Percentiles rank a stretch among this genome's conserved stretches.
Evolutionary conservation across 257 asterid species (phyloP).

Genomic region (Salvia splendens): DNA sequence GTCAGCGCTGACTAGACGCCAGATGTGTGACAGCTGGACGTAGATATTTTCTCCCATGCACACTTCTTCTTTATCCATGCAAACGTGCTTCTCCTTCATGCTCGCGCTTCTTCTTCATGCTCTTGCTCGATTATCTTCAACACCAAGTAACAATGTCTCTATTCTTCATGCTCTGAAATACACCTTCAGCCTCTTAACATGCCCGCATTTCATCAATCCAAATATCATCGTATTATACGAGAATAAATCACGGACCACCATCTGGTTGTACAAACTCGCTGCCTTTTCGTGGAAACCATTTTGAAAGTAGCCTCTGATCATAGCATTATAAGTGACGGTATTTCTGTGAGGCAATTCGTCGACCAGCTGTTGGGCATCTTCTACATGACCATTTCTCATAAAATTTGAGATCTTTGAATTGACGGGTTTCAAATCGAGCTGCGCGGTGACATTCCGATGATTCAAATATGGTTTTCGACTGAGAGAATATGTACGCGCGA

Average conservation of each 20-base stretch:
- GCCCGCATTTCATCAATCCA: constrained; percentile 57
- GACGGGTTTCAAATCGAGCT: constrained; percentile 45
- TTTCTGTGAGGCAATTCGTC: constrained; percentile 55
- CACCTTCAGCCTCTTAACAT: constrained; percentile 61
- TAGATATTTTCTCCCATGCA: too few relatives aligned
- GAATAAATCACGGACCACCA: constrained; percentile 59
- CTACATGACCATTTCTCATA: constrained; percentile 59
- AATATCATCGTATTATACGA: constrained; percentile 59
- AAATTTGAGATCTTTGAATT: constrained; percentile 55
- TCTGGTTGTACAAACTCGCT: constrained; percentile 38
- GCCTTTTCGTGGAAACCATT: constrained; percentile 50
- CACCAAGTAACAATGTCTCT: constrained; percentile 59
- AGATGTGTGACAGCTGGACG: too few relatives aligned
- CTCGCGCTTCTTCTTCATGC: too few relatives aligned
- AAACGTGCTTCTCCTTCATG: too few relatives aligned
- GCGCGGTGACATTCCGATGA: constrained; percentile 26
- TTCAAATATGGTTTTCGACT: constrained; percentile 21
- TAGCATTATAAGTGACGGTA: constrained; percentile 60
- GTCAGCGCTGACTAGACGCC: too few relatives aligned
- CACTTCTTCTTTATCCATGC: too few relatives aligned
- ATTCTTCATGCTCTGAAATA: constrained; percentile 45
- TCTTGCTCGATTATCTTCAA: too few relatives aligned
- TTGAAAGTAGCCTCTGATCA: constrained; percentile 63
- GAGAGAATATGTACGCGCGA: constrained; percentile 22
- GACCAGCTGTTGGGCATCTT: constrained; percentile 53